Evolutionary conservation across 2,329 filamentous ascomycete species (phyloP).

Genomic region (Arthrobotrys sinensis): DNA sequence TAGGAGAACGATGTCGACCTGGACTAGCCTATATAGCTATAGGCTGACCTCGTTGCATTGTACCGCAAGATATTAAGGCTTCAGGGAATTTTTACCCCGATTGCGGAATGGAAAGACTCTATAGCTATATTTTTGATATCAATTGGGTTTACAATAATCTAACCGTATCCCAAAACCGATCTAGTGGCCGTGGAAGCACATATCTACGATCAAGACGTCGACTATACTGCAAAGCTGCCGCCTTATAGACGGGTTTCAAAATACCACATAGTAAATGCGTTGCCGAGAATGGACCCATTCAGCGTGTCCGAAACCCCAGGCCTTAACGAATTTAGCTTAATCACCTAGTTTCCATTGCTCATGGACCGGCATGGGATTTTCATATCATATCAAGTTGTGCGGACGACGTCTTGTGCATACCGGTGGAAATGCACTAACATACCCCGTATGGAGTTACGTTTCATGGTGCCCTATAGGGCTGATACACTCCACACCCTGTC

Average conservation of each 20-base stretch:
- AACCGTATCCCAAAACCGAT: background rate
- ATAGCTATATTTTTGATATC: background rate
- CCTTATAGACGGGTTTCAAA: background rate
- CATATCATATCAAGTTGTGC: too few relatives aligned
- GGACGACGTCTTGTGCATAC: background rate
- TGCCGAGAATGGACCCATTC: background rate
- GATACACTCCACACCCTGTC: slow-evolving; percentile 2
- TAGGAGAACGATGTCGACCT: too few relatives aligned
- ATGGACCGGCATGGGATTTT: background rate
- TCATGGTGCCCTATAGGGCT: slow-evolving; percentile 20
- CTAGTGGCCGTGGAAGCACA: background rate
- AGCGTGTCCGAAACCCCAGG: too few relatives aligned
- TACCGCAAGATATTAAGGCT: too few relatives aligned
- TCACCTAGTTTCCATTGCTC: too few relatives aligned
- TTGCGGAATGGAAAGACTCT: too few relatives aligned
- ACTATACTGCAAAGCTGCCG: too few relatives aligned
- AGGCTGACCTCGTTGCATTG: too few relatives aligned
- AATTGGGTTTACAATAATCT: background rate
- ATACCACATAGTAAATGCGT: slow-evolving; percentile 16
- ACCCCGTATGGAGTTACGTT: background rate
- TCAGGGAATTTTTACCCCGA: too few relatives aligned
- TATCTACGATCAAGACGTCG: background rate
- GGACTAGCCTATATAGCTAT: too few relatives aligned
- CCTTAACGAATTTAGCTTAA: too few relatives aligned
- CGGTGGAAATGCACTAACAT: background rate